phyloP scores from a whole-genome alignment of 805 yeast species.

The Candida jianshihensis region DNA sequence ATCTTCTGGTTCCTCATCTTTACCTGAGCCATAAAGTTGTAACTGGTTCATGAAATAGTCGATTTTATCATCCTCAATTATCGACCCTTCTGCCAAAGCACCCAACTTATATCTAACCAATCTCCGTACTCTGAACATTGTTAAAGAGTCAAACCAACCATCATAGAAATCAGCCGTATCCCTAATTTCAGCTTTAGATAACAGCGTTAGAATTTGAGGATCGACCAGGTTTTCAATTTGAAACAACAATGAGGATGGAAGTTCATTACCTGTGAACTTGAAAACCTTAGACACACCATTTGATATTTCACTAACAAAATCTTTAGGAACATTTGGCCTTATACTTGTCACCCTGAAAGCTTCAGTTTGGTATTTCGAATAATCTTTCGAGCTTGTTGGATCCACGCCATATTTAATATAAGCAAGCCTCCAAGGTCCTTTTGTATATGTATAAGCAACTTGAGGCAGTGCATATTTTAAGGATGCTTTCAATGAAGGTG shows the following conservation, averaged over 20 bases:
- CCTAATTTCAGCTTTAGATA: slow-evolving; percentile 33
- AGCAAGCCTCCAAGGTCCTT: slow-evolving; percentile 94
- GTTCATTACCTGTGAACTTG: slow-evolving; percentile 61
- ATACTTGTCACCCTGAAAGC: slow-evolving; percentile 44
- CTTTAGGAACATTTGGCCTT: slow-evolving; percentile 24
- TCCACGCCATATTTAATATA: slow-evolving; percentile 74
- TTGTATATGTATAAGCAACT: slow-evolving; percentile 71
- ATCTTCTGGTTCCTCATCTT: slow-evolving; percentile 19
- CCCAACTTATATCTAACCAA: slow-evolving; percentile 68
- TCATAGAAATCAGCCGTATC: slow-evolving; percentile 48
- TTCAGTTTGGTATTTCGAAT: slow-evolving; percentile 74
- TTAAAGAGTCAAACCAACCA: slow-evolving; percentile 73
- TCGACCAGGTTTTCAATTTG: slow-evolving; percentile 78
- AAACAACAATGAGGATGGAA: slow-evolving; percentile 65
- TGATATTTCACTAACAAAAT: slow-evolving; percentile 26
- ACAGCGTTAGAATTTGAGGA: slow-evolving; percentile 43
- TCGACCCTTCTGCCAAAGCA: slow-evolving; percentile 42
- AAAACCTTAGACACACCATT: slow-evolving; percentile 39
- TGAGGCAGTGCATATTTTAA: slow-evolving; percentile 78
- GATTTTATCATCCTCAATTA: slow-evolving; percentile 35
- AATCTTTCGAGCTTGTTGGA: slow-evolving; percentile 51
- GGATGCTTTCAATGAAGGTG: slow-evolving; percentile 35
- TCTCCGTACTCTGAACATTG: slow-evolving; percentile 57
- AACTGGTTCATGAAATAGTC: slow-evolving; percentile 29
- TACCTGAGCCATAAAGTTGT: slow-evolving; percentile 10